Base-by-base conservation (phyloP, 192 early-diverging fungal genomes). In the Coemansia reversa region DNA sequence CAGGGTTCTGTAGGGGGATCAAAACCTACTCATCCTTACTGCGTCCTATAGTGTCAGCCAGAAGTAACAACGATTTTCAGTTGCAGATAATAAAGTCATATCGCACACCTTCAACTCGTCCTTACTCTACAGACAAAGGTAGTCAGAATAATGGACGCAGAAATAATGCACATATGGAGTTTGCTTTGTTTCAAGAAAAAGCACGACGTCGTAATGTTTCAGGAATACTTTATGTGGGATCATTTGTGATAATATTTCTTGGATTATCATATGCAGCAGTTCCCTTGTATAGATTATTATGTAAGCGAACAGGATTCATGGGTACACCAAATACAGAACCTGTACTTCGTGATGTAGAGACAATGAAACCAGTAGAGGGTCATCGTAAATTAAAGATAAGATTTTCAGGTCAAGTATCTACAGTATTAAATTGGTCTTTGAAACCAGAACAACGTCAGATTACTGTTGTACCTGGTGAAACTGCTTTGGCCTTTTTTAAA, bases 401-500 rank as follows among this genome's bases (percentile, higher is more conserved):
- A 73, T 88, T 92, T 74, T 85, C 87, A 12, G 85, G 88, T 22
- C 86, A 91, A 58, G 88, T 86, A 4, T 91, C 92, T 2, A 90
- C 91, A 9, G 51, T 85, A 23, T 84, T 97, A 66, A 83, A 91
- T 32, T 99, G 97, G 97, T 84, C 85, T 23, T 97, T 99, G 67
- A 83, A 84, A 30, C 97, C 97, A 1, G 88, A 96, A 71, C 92
- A 93, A 35, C 81, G 88, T 14, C 88, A 93, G 58, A 88, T 99
- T 29, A 79, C 72, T 8, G 91, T 99, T n/a, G 82, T 94, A 7
- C 97, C 97, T 9, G 97, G 97, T 0, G 97, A 99, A 67, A 98
- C 97, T 0, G 93, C 95, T 7, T 69, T 99, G 59, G 93, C 97
- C 6, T 99, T 99, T 67, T 99, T 94, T 82, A 92, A 88, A 30